Conservation (phyloP, 2,329 filamentous ascomycete genomes). For the Colletotrichum echinochloae region DNA sequence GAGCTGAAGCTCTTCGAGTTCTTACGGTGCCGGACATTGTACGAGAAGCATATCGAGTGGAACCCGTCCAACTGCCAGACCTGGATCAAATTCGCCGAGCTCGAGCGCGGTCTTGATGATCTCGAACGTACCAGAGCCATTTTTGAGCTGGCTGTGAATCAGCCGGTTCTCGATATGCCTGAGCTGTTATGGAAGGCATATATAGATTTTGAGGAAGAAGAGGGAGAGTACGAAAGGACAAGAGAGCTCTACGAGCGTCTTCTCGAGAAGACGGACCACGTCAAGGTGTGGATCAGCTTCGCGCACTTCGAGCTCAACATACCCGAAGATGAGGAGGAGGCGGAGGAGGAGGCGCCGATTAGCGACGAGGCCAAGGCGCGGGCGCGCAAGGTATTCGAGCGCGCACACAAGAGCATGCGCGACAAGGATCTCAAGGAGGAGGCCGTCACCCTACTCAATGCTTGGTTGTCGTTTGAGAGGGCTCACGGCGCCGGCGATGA, state of each 20-base stretch:
- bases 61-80: slow-evolving; percentile 91
- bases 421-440: slow-evolving; percentile 93
- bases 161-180: slow-evolving; percentile 92
- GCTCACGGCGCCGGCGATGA: slow-evolving; percentile 83
- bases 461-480: slow-evolving; percentile 92
- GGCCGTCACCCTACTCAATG: slow-evolving; percentile 89
- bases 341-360: slow-evolving; percentile 74
- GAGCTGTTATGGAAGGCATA: slow-evolving; percentile 98
- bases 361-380: slow-evolving; percentile 86
- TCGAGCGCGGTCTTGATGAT: slow-evolving; percentile 92
- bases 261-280: slow-evolving; percentile 94
- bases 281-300: slow-evolving; percentile 99
- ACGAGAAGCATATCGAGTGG: slow-evolving; percentile 94
- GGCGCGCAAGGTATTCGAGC: slow-evolving; percentile 85
- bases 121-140: slow-evolving; percentile 88
- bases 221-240: slow-evolving; percentile 88
- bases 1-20: slow-evolving; percentile 97
- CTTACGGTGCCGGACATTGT: slow-evolving; percentile 87
- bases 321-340: slow-evolving; percentile 76
- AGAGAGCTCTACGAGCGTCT: slow-evolving; percentile 89
- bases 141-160: slow-evolving; percentile 88
- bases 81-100: slow-evolving; percentile 96
- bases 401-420: slow-evolving; percentile 88
- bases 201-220: slow-evolving; percentile 98
- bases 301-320: slow-evolving; percentile 98